Evolutionary conservation across 768 basidiomycete species (phyloP).

Genomic region (Mycena venus): DNA sequence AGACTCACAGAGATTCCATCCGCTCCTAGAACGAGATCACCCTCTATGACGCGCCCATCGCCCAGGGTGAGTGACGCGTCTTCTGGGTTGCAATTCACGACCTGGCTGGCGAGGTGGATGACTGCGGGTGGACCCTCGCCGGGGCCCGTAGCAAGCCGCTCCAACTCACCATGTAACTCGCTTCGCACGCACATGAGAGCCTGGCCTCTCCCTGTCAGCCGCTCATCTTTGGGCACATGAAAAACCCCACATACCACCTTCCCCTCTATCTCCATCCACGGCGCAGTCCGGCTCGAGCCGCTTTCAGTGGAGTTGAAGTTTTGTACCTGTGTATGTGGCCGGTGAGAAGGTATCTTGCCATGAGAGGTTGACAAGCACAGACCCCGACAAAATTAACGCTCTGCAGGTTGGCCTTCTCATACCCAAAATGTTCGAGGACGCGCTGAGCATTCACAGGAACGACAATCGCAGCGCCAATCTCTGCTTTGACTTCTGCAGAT

Average conservation of each 20-base stretch:
- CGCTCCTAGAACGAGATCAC: conserved; percentile 10
- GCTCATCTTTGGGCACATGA: not conserved
- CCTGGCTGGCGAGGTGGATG: not conserved
- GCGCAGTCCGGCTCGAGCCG: too few species aligned
- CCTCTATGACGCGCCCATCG: not conserved
- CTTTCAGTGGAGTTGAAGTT: not conserved
- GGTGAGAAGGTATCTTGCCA: not conserved
- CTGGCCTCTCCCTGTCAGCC: not conserved
- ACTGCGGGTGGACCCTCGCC: conserved; percentile 7
- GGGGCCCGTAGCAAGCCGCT: not conserved
- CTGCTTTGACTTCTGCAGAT: not conserved
- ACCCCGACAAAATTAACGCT: conserved; percentile 1
- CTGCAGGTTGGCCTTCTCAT: not conserved
- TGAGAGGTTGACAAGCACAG: not conserved
- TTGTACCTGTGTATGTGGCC: not conserved
- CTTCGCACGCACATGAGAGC: not conserved
- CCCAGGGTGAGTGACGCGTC: not conserved
- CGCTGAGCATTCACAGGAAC: not conserved
- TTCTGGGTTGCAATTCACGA: not conserved
- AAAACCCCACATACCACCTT: not conserved
- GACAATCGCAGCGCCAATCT: conserved; percentile 11
- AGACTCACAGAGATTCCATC: conserved; percentile 9
- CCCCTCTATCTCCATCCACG: not conserved
- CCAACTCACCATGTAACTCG: not conserved
- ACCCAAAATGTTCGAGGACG: conserved; percentile 3